Percentiles rank a stretch among this genome's conserved stretches.
Evolutionary conservation across 106 monocot species (phyloP).

Genomic region (Allium sativum): DNA sequence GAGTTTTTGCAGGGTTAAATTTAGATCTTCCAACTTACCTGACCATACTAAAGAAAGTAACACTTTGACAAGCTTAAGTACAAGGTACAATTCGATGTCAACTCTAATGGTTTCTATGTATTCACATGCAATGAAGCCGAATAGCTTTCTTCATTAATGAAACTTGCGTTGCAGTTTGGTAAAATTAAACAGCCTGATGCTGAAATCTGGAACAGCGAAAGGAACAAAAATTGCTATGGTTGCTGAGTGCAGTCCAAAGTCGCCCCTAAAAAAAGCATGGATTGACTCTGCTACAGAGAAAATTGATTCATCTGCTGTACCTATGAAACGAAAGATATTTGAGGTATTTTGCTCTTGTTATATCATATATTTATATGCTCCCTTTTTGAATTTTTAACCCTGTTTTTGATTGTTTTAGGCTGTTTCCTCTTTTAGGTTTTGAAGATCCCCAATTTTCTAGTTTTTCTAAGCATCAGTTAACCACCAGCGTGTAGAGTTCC

Average conservation of each 20-base stretch:
- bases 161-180: constrained; percentile 7
- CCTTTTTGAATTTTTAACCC: no score
- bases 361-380: no score
- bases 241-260: constrained; percentile 17
- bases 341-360: constrained; percentile 29
- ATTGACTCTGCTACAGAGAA: constrained; percentile 22
- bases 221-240: constrained; percentile 19
- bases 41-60: constrained; percentile 3
- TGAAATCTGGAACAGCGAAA: constrained; percentile 16
- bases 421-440: no score
- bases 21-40: constrained; percentile 12
- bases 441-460: no score
- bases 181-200: constrained; percentile 15
- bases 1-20: constrained; percentile 15
- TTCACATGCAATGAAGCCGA: background rate
- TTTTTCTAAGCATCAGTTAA: no score
- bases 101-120: background rate
- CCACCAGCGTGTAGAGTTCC: no score
- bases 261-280: constrained; percentile 13
- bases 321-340: constrained; percentile 55
- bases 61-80: constrained; percentile 1
- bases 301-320: constrained; percentile 17
- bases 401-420: no score
- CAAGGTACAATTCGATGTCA: constrained; percentile 20
- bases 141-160: background rate